These are phyloP conservation scores for Colletotrichum sp. DNA, from an alignment of 2,329 filamentous ascomycete species.

Conservation along the genomic window DNA sequence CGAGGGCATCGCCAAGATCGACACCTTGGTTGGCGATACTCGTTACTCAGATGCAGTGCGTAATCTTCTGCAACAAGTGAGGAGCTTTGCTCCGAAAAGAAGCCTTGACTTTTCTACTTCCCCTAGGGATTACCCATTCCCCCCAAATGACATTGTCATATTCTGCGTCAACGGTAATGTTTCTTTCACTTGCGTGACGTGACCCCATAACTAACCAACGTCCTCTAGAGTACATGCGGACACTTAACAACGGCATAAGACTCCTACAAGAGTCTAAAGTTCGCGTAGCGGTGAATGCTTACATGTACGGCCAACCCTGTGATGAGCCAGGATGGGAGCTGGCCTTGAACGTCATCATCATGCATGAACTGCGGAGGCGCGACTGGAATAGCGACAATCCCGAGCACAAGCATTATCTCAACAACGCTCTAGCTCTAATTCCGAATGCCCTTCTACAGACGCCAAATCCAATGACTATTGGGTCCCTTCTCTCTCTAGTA, in stretches of 20 bases:
- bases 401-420: not conserved
- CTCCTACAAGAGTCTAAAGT: not conserved
- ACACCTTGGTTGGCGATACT: not conserved
- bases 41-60: not conserved
- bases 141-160: not conserved
- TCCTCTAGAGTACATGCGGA: not conserved
- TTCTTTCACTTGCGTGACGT: not conserved
- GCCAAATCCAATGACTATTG: not conserved
- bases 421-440: not conserved
- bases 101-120: not conserved
- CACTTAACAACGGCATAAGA: not conserved
- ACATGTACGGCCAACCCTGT: not conserved
- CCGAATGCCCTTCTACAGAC: not conserved
- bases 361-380: not conserved
- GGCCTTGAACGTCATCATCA: not conserved
- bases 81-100: not conserved
- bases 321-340: not conserved
- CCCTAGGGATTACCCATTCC: not conserved
- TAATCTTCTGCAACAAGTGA: not conserved
- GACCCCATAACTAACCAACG: fast-evolving
- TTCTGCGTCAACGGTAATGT: not conserved
- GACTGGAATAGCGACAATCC: not conserved
- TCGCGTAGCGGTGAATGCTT: not conserved
- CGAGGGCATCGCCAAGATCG: constrained; percentile 1
- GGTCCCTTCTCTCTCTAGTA: not conserved